These are phyloP conservation scores for Colletotrichum karsti DNA, from an alignment of 2,329 filamentous ascomycete genomes.

Conservation along the genomic window DNA sequence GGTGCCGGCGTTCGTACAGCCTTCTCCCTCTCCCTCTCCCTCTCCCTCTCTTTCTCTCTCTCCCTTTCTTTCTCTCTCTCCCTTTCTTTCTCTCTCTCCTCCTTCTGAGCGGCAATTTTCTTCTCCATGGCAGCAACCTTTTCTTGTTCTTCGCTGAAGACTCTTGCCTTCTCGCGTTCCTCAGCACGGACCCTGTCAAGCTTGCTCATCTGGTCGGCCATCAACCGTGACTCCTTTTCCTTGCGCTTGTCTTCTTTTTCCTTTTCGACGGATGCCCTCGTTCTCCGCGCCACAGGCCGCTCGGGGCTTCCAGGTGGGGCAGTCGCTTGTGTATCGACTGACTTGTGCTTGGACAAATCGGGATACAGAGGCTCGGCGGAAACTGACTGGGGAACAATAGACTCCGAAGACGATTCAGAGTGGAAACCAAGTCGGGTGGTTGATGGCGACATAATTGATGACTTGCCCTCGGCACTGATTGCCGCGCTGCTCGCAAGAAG, in stretches of 20 bases:
- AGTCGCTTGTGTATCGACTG: constrained; percentile 35
- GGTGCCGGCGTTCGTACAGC: constrained; percentile 38
- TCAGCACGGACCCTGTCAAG: constrained; percentile 75
- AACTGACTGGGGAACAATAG: constrained; percentile 43
- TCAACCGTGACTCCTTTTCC: constrained; percentile 70
- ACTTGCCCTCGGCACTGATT: constrained; percentile 69
- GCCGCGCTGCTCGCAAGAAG: constrained; percentile 82
- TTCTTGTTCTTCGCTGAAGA: constrained; percentile 67
- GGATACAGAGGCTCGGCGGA: constrained; percentile 52
- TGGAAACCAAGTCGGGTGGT: constrained; percentile 54
- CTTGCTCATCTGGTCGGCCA: constrained; percentile 68
- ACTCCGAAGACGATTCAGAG: constrained; percentile 56
- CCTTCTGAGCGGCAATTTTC: constrained; percentile 60
- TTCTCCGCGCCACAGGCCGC: constrained; percentile 54
- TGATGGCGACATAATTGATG: constrained; percentile 64
- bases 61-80: constrained; percentile 57
- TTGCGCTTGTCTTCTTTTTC: constrained; percentile 72
- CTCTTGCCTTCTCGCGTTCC: constrained; percentile 73
- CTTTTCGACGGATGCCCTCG: constrained; percentile 67
- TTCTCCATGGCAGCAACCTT: constrained; percentile 62
- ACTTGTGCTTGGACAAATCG: constrained; percentile 50
- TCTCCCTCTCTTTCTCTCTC: constrained; percentile 18
- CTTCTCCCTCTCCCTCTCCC: constrained; percentile 8
- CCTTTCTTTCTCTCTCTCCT: constrained; percentile 50
- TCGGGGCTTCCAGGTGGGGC: constrained; percentile 50